A percentile compares a stretch with the other conserved stretches of the same genome.
Conservation (phyloP, 2,329 filamentous ascomycete species). For the Fusarium armeniacum region DNA sequence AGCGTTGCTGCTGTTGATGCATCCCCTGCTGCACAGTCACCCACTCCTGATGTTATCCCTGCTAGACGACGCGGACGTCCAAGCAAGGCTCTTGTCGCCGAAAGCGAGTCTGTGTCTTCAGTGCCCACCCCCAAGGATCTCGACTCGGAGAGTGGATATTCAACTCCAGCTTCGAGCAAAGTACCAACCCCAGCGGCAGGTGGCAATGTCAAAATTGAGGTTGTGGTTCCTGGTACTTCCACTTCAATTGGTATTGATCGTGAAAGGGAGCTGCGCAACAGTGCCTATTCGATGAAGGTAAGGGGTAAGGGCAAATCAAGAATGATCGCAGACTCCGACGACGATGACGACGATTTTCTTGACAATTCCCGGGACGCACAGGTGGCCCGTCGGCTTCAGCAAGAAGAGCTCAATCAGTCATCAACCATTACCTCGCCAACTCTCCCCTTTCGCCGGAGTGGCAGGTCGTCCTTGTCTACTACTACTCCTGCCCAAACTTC, state of each 20-base stretch:
- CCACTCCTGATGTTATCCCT: conserved; percentile 11
- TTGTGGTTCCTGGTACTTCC: conserved; percentile 49
- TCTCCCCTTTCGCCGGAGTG: conserved; percentile 33
- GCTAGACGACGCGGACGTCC: conserved; percentile 38
- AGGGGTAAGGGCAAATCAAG: conserved; percentile 59
- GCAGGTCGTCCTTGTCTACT: conserved; percentile 22
- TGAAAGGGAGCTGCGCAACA: conserved; percentile 55
- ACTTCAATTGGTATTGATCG: conserved; percentile 36
- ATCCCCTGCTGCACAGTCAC: conserved; percentile 10
- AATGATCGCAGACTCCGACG: conserved; percentile 60
- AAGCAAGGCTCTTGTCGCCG: conserved; percentile 35
- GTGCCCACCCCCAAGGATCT: conserved; percentile 50
- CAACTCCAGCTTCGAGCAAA: conserved; percentile 57
- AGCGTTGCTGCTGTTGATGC: conserved; percentile 21
- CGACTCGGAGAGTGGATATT: conserved; percentile 53
- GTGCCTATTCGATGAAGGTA: conserved; percentile 64
- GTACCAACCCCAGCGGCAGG: conserved; percentile 53
- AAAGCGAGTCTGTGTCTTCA: conserved; percentile 54
- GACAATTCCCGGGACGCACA: conserved; percentile 49
- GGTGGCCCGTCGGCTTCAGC: conserved; percentile 55
- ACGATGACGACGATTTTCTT: conserved; percentile 55
- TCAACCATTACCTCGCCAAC: conserved; percentile 9
- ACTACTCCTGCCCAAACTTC: conserved; percentile 21
- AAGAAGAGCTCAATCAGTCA: conserved; percentile 51
- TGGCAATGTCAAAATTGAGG: conserved; percentile 50